Conservation (phyloP, 176 grass and related monocot genomes). For the Guadua angustifolia region DNA sequence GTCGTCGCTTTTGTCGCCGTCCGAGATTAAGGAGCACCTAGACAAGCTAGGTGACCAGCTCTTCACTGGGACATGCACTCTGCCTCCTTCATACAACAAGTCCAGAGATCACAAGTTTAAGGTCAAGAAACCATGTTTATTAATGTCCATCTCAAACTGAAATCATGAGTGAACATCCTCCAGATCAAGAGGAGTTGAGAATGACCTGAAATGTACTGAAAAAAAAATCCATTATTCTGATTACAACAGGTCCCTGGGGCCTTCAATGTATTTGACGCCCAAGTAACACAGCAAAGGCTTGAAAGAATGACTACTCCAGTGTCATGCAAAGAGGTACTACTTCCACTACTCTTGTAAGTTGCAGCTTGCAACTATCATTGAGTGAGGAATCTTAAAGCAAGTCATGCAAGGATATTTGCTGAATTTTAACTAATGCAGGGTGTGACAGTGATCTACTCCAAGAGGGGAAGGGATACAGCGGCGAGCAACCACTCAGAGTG, state of each 20-base stretch:
- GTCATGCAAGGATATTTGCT: not conserved
- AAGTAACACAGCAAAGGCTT: constrained; percentile 42
- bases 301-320: constrained; percentile 60
- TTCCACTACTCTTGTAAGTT: not conserved
- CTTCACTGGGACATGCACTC: constrained; percentile 76
- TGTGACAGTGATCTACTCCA: constrained; percentile 78
- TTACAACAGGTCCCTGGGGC: constrained; percentile 63
- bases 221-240: constrained; percentile 18
- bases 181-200: not conserved
- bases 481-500: constrained; percentile 78
- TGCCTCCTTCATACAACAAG: constrained; percentile 64
- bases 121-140: constrained; percentile 43
- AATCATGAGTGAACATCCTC: not conserved
- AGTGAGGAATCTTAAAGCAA: not conserved
- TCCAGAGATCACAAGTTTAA: constrained; percentile 70
- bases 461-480: constrained; percentile 72
- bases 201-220: constrained; percentile 26
- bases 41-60: constrained; percentile 85
- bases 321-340: constrained; percentile 71
- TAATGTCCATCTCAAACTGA: not conserved
- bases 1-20: constrained; percentile 61
- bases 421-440: constrained; percentile 53
- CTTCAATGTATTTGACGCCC: constrained; percentile 80
- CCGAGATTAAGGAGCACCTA: constrained; percentile 76
- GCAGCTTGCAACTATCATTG: not conserved